Evolutionary conservation across 2,329 filamentous ascomycete genomes (phyloP).

Genomic region (Mariannaea elegans): DNA sequence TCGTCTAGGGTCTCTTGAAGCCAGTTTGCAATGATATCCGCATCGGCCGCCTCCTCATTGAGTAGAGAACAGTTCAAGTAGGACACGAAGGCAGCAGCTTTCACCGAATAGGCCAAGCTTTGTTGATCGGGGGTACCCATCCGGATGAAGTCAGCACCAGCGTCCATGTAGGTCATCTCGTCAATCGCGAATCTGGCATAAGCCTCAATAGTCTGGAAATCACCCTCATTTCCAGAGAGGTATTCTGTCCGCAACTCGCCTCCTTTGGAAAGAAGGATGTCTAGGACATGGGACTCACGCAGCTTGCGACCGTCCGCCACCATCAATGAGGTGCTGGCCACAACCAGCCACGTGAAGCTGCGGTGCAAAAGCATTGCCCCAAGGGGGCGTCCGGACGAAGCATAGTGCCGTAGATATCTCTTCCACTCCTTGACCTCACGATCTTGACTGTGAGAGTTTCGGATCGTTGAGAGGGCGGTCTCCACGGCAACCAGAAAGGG

Average conservation of each 20-base stretch:
- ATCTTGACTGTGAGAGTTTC: slow-evolving; percentile 76
- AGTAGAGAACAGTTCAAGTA: slow-evolving; percentile 87
- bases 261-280: slow-evolving; percentile 72
- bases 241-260: slow-evolving; percentile 51
- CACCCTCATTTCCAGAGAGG: slow-evolving; percentile 55
- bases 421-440: slow-evolving; percentile 84
- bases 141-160: slow-evolving; percentile 84
- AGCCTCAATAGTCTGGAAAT: slow-evolving; percentile 65
- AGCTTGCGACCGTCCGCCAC: slow-evolving; percentile 69
- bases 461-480: slow-evolving; percentile 88
- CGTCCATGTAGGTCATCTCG: slow-evolving; percentile 87
- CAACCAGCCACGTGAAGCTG: slow-evolving; percentile 86
- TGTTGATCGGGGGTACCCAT: slow-evolving; percentile 89
- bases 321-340: slow-evolving; percentile 79
- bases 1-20: slow-evolving; percentile 85
- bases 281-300: slow-evolving; percentile 72
- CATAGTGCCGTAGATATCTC: slow-evolving; percentile 84
- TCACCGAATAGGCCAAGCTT: slow-evolving; percentile 84
- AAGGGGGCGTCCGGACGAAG: slow-evolving; percentile 79
- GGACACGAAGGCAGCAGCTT: slow-evolving; percentile 81
- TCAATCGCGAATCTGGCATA: slow-evolving; percentile 80
- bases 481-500: slow-evolving; percentile 87
- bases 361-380: slow-evolving; percentile 92
- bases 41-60: slow-evolving; percentile 82
- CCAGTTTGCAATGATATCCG: slow-evolving; percentile 83